Percentiles rank a stretch among this genome's conserved stretches.
These are phyloP conservation scores for Paecilomyces fulvus DNA, from an alignment of 2,329 filamentous ascomycete genomes.

Conservation along the genomic window DNA sequence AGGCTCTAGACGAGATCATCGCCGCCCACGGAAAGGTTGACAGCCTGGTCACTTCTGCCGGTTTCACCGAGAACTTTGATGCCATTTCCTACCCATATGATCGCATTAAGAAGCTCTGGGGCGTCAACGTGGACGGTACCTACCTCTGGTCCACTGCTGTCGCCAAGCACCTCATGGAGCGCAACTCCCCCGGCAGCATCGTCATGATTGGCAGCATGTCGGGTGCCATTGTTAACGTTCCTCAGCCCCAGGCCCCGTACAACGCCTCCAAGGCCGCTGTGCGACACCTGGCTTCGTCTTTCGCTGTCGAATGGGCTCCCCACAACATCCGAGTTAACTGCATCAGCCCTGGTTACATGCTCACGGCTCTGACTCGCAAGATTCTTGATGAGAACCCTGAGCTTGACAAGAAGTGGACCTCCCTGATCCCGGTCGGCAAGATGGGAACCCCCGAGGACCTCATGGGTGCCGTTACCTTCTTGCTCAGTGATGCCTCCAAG, in stretches of 20 bases:
- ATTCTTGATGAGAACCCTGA: constrained; percentile 91
- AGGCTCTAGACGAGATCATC: constrained; percentile 62
- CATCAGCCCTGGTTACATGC: constrained; percentile 93
- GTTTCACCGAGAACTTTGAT: constrained; percentile 93
- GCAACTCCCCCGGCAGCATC: constrained; percentile 71
- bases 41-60: constrained; percentile 88
- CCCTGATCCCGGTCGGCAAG: constrained; percentile 82
- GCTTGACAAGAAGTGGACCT: constrained; percentile 82
- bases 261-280: constrained; percentile 91
- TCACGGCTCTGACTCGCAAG: constrained; percentile 88
- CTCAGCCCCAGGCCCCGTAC: constrained; percentile 87
- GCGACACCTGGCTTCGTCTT: constrained; percentile 73
- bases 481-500: constrained; percentile 67
- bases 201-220: constrained; percentile 96
- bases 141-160: constrained; percentile 80
- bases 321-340: constrained; percentile 88
- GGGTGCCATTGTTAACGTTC: constrained; percentile 86
- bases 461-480: constrained; percentile 84
- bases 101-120: constrained; percentile 87
- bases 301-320: constrained; percentile 90
- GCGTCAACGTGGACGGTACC: constrained; percentile 86
- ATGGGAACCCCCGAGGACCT: constrained; percentile 89
- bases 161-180: constrained; percentile 79
- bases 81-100: constrained; percentile 86
- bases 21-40: constrained; percentile 72